Percentiles rank a stretch among this genome's conserved stretches.
phyloP scores from a whole-genome alignment of 1,284 basidiomycete species.

The Trametes pubescens region DNA sequence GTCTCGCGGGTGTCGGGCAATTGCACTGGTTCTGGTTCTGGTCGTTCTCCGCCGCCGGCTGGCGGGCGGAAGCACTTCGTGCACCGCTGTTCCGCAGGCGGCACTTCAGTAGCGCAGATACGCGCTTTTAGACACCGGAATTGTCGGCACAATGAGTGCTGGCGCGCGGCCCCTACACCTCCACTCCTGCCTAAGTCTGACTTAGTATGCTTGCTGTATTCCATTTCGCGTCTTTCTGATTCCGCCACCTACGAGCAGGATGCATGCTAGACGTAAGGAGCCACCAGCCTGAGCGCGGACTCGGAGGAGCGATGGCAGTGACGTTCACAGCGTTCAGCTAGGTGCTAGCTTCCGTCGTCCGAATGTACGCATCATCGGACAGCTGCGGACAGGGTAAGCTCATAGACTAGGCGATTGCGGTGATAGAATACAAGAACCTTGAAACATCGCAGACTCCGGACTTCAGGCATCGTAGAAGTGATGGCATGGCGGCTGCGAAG shows the following conservation, averaged over 20 bases:
- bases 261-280: too few relatives aligned
- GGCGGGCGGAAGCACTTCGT: background rate
- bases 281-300: too few relatives aligned
- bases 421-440: background rate
- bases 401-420: background rate
- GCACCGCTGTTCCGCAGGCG: constrained; percentile 5
- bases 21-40: constrained; percentile 3
- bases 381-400: constrained; percentile 2
- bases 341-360: background rate
- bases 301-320: background rate
- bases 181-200: too few relatives aligned
- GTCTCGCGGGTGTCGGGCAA: constrained; percentile 25
- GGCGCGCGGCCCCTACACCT: too few relatives aligned
- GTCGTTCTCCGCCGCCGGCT: background rate
- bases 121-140: background rate
- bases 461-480: background rate
- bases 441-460: too few relatives aligned
- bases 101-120: background rate
- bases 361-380: constrained; percentile 7
- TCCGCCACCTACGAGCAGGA: too few relatives aligned
- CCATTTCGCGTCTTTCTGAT: too few relatives aligned
- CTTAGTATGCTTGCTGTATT: too few relatives aligned
- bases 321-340: background rate
- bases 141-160: too few relatives aligned
- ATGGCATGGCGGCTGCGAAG: background rate